Base-by-base conservation (phyloP, 148 eudicot genomes). In the Talinum fruticosum region DNA sequence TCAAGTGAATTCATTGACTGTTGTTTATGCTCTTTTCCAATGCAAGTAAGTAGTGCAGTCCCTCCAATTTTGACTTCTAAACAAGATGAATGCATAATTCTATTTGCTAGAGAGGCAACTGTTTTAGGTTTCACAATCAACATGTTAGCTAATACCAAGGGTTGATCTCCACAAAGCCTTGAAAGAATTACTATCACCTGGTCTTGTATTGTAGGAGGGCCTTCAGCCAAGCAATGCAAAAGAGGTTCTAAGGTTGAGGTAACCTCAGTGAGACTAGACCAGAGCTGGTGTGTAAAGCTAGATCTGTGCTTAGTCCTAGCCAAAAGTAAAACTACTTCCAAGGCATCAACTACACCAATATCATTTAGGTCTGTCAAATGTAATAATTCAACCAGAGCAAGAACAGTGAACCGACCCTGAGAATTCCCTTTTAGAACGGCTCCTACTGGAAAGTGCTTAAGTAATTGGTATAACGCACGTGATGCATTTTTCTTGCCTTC, bases 51-150 rank as follows among this genome's bases (percentile, higher is more conserved):
- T 75, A 91, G 83, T 23, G 91, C 86, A 66, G 86, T 79, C 67
- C 89, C 93, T 66, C 97, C 97, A 78, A 88, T 89, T 86, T 81
- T 89, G 74, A 91, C 92, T 84, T 93, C 93, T 77, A 89, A 80
- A 77, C 80, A 82, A 68, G 86, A 81, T 10, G 97, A 88, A 33
- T 84, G 81, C 79, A 88, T 80, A 81, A 87, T 86, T 80, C 96
- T 93, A 74, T 77, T 79, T n/a, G 88, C 89, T 69, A 93, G 82
- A 30, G 90, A 88, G 81, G 74, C 82, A 64, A 93, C 80, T 28
- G 92, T 75, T 78, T 85, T 83, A 51, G 90, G 77, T 77, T 81
- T 85, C 66, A 85, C 85, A 66, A 84, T 81, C 86, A 91, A 79
- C 57, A 84, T 75, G 80, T 87, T 87, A 71, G 90, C 90, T 78